phyloP scores from a whole-genome alignment of 495 filamentous ascomycete genomes.

The Xanthoparmelia taractica region DNA sequence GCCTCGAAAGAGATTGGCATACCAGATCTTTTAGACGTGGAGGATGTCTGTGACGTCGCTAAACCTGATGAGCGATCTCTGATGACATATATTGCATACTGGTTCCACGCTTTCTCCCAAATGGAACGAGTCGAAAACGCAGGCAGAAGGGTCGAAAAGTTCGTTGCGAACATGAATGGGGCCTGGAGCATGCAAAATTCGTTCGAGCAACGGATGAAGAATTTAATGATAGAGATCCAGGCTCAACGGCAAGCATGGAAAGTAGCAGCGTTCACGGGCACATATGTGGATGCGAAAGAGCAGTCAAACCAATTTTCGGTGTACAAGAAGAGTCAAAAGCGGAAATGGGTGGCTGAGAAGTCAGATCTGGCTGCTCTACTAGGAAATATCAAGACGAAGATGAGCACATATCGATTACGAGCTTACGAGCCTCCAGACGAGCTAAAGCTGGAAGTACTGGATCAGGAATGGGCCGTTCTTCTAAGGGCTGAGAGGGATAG shows the following conservation, averaged over 20 bases:
- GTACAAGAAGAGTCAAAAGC: slow-evolving; percentile 83
- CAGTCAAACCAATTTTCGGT: slow-evolving; percentile 71
- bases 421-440: slow-evolving; percentile 84
- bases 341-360: slow-evolving; percentile 95
- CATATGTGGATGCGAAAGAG: slow-evolving; percentile 86
- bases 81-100: slow-evolving; percentile 99
- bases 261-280: slow-evolving; percentile 73
- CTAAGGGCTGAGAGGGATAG: slow-evolving; percentile 75
- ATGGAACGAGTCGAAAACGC: slow-evolving; percentile 98
- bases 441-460: slow-evolving; percentile 68
- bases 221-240: slow-evolving; percentile 64
- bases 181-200: slow-evolving; percentile 98
- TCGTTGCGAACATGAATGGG: slow-evolving; percentile 97
- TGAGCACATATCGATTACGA: slow-evolving; percentile 85
- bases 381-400: slow-evolving; percentile 98
- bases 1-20: slow-evolving; percentile 95
- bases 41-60: slow-evolving; percentile 94
- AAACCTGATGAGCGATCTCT: slow-evolving; percentile 92
- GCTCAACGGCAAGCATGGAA: slow-evolving; percentile 69
- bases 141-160: slow-evolving; percentile 92
- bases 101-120: slow-evolving; percentile 98
- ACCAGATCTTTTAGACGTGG: slow-evolving; percentile 88
- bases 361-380: slow-evolving; percentile 85
- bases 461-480: slow-evolving; percentile 70
- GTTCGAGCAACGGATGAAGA: slow-evolving; percentile 82